Conservation (phyloP, 805 yeast species). For the Lipomyces kockii region DNA sequence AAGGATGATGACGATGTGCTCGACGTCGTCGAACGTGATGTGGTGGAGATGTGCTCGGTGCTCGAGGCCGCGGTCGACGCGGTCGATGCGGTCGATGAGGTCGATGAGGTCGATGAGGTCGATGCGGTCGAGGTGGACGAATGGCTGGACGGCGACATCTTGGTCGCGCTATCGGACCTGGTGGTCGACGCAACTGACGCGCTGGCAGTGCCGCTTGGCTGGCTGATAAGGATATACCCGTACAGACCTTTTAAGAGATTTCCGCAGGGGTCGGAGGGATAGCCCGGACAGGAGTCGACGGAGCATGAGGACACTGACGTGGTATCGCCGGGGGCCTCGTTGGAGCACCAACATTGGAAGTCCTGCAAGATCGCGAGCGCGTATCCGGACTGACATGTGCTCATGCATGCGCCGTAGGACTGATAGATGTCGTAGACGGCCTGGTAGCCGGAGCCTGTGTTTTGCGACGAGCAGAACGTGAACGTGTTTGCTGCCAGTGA, state of each 20-base stretch:
- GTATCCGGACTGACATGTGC: conserved; percentile 52
- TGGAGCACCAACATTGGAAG: conserved; percentile 66
- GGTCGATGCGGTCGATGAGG: too few relatives aligned
- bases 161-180: conserved; percentile 4
- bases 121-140: not conserved
- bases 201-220: conserved; percentile 44
- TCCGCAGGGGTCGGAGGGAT: conserved; percentile 52
- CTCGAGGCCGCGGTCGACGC: not conserved
- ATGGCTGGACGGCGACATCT: not conserved
- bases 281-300: conserved; percentile 52
- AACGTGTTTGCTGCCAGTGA: conserved; percentile 26
- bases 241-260: conserved; percentile 51
- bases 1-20: conserved; percentile 4
- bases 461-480: conserved; percentile 48
- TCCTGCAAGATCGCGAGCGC: conserved; percentile 60
- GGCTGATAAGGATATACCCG: conserved; percentile 56
- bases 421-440: conserved; percentile 42
- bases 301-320: conserved; percentile 45
- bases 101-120: too few relatives aligned
- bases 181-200: conserved; percentile 31
- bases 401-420: conserved; percentile 59
- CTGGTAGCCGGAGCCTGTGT: conserved; percentile 46
- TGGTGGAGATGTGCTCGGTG: not conserved
- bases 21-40: conserved; percentile 37
- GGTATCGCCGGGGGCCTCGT: conserved; percentile 54